A percentile compares a stretch with the other conserved stretches of the same genome.
Conservation (phyloP, 2,329 filamentous ascomycete species). For the Exutisphaerella laricina region DNA sequence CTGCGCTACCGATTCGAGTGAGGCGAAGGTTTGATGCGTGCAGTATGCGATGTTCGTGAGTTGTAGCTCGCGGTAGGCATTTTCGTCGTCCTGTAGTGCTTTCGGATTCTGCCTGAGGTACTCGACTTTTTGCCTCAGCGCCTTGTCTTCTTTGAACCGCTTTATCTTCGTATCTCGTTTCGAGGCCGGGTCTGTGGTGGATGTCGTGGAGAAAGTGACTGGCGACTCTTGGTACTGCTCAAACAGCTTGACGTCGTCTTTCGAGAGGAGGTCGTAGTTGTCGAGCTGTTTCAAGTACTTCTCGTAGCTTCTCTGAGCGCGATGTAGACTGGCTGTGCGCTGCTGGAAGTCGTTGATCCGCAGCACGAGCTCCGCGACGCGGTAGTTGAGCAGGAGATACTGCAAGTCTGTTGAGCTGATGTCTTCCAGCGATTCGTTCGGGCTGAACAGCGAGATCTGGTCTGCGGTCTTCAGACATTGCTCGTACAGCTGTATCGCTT, state of each 20-base stretch:
- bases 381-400: slow-evolving; percentile 71
- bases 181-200: slow-evolving; percentile 59
- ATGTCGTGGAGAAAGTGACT: slow-evolving; percentile 65
- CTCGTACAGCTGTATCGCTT: slow-evolving; percentile 65
- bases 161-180: slow-evolving; percentile 79
- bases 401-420: slow-evolving; percentile 77
- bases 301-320: slow-evolving; percentile 68
- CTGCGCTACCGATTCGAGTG: slow-evolving; percentile 78
- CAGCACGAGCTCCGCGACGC: slow-evolving; percentile 73
- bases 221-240: slow-evolving; percentile 68
- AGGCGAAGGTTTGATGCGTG: slow-evolving; percentile 75
- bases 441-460: slow-evolving; percentile 75
- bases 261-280: slow-evolving; percentile 66
- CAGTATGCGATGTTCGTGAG: slow-evolving; percentile 68
- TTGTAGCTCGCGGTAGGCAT: slow-evolving; percentile 71
- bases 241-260: slow-evolving; percentile 61
- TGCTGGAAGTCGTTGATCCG: slow-evolving; percentile 55
- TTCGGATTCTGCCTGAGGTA: slow-evolving; percentile 56
- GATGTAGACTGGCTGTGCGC: slow-evolving; percentile 57
- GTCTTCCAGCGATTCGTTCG: slow-evolving; percentile 86
- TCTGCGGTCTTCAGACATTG: slow-evolving; percentile 65
- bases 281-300: slow-evolving; percentile 71
- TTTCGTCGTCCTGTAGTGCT: slow-evolving; percentile 69
- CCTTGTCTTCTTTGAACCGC: slow-evolving; percentile 78
- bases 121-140: slow-evolving; percentile 76